Conservation (phyloP, 306 rosid species). For the Dalbergia oliveri region DNA sequence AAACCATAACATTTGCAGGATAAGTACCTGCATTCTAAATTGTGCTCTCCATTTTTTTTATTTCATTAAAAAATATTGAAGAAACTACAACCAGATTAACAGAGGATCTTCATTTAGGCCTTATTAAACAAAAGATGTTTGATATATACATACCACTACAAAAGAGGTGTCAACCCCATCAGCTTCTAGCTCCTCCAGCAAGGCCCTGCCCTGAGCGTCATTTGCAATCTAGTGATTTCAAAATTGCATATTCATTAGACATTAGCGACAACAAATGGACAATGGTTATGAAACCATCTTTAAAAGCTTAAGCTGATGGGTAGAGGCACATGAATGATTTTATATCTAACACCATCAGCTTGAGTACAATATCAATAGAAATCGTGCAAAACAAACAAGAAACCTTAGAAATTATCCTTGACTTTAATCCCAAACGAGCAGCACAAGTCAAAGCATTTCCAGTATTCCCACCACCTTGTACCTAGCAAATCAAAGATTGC, state of each 20-base stretch:
- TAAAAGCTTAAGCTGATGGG: too few relatives aligned
- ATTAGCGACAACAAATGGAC: background rate
- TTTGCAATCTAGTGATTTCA: slow-evolving; percentile 57
- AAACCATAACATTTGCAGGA: too few relatives aligned
- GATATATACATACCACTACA: slow-evolving; percentile 51
- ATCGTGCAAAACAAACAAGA: slow-evolving; percentile 6
- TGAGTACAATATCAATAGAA: background rate
- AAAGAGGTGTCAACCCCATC: slow-evolving; percentile 63
- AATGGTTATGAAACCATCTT: background rate
- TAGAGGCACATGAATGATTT: too few relatives aligned
- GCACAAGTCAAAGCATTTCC: slow-evolving; percentile 88
- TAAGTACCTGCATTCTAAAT: too few relatives aligned
- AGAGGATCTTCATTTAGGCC: too few relatives aligned
- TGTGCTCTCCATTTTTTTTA: too few relatives aligned
- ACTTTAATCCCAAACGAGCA: slow-evolving; percentile 83
- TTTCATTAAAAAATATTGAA: background rate
- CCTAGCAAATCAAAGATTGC: slow-evolving; percentile 56
- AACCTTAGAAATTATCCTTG: slow-evolving; percentile 89
- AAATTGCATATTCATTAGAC: slow-evolving; percentile 40
- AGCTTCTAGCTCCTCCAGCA: slow-evolving; percentile 55
- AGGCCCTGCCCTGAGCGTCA: slow-evolving; percentile 54
- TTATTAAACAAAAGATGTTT: background rate
- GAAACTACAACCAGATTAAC: background rate
- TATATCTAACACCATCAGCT: background rate
- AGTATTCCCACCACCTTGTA: slow-evolving; percentile 90